These are phyloP conservation scores for Ophiostoma quercus DNA, from an alignment of 2,329 filamentous ascomycete species.

Conservation along the genomic window DNA sequence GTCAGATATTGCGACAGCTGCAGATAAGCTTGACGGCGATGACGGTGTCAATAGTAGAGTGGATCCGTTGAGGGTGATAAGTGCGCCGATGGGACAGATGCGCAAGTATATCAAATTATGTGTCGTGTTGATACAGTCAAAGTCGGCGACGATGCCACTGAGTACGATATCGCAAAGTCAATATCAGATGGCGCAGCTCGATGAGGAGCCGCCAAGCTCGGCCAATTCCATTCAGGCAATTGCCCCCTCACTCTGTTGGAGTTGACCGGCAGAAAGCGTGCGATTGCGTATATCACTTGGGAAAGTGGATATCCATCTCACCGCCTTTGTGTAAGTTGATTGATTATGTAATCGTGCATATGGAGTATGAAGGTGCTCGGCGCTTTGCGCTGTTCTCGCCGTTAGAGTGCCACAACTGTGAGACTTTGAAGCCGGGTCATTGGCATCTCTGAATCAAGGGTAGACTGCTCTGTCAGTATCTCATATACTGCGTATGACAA, in stretches of 20 bases:
- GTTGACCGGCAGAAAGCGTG: not conserved
- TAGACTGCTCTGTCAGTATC: not conserved
- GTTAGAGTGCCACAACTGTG: not conserved
- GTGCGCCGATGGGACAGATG: too few species aligned
- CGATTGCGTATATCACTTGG: not conserved
- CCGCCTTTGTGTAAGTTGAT: slow-evolving; percentile 11
- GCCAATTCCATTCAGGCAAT: not conserved
- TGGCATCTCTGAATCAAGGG: not conserved
- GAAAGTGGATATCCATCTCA: not conserved
- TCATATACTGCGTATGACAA: not conserved
- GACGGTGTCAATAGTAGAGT: not conserved
- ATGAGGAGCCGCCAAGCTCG: slow-evolving; percentile 9
- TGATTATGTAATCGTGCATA: not conserved
- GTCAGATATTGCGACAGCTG: too few species aligned
- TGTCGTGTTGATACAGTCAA: not conserved
- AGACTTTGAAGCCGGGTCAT: not conserved
- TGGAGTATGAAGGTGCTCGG: not conserved
- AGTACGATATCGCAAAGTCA: not conserved
- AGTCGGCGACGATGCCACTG: not conserved
- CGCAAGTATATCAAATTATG: not conserved
- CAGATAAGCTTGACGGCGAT: not conserved
- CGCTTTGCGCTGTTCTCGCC: not conserved
- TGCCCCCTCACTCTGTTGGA: not conserved
- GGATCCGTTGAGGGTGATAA: not conserved
- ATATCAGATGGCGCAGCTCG: not conserved